Percentiles rank a stretch among this genome's conserved stretches.
Evolutionary conservation across 257 asterid species (phyloP).

Genomic region (Solanum virginianum): DNA sequence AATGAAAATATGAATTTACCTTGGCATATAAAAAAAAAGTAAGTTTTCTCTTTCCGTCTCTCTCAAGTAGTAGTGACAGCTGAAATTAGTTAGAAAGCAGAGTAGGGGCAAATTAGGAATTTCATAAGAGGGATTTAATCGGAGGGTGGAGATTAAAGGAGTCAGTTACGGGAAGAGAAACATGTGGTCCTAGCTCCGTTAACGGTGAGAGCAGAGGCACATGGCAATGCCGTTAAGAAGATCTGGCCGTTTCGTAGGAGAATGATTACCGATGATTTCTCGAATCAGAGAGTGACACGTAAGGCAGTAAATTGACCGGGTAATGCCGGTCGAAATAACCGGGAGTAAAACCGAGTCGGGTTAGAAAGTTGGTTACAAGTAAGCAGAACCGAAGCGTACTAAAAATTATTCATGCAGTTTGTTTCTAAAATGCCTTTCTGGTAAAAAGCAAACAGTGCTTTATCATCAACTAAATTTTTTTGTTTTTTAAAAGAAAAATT

Average conservation of each 20-base stretch:
- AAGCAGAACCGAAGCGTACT: not conserved
- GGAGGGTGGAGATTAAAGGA: constrained; percentile 52
- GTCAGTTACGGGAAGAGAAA: constrained; percentile 41
- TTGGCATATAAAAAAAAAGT: not conserved
- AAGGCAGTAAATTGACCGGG: constrained; percentile 7
- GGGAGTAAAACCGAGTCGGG: not conserved
- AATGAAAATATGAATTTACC: not conserved
- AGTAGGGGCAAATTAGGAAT: constrained; percentile 30
- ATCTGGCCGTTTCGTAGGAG: constrained; percentile 34
- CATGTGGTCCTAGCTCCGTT: constrained; percentile 96
- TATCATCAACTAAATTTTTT: not conserved
- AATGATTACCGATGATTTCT: constrained; percentile 10
- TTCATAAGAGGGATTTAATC: constrained; percentile 22
- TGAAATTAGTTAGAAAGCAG: not conserved
- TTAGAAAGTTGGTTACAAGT: not conserved
- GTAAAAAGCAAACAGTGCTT: not conserved
- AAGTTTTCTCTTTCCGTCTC: not conserved
- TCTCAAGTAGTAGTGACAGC: not conserved
- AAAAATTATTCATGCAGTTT: not conserved
- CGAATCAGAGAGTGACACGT: constrained; percentile 30
- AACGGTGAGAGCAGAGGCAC: constrained; percentile 74
- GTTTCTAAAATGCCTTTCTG: not conserved
- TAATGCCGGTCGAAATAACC: constrained; percentile 23
- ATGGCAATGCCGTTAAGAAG: constrained; percentile 72
- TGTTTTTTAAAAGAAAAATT: not conserved